Base-by-base conservation (phyloP, 2,329 filamentous ascomycete genomes). In the Paecilomyces variotii region DNA sequence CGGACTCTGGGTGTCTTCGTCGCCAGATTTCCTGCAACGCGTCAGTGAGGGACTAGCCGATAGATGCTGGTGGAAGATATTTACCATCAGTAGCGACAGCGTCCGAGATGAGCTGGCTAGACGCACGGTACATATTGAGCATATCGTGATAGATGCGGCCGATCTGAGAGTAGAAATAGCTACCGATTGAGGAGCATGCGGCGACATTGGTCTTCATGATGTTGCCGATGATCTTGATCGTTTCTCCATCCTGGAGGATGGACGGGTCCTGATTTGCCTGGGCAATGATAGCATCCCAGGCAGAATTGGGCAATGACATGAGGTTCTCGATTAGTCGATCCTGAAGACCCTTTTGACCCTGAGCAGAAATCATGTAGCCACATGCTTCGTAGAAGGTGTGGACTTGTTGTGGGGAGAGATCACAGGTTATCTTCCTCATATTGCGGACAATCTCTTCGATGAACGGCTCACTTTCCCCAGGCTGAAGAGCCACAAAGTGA, bases 201-300 rank as follows among this genome's bases (percentile, higher is more conserved):
- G 95, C 93, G 3, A 99, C 94, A 68, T 99, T 99, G 0, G 94
- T 99, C 84, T 99, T 99, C 94, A 99, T 99, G 72, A 99, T 97
- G 77, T 99, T 99, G 65, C 94, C 94, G 62, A 99, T 92, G 65
- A 99, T 87, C 80, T 99, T 99, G 79, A 99, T 97, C 0, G 92
- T 96, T 66, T 99, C 92, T 10, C 87, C 81, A 69, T 97, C 91
- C 73, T 97, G 91, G 11, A 99, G 82, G 65, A 94, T 91, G 25
- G 86, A 83, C 0, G 94, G 91, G 71, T 97, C 87, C 61, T 88
- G 82, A 57, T 90, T 94, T 26, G 94, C 94, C 70, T 89, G 85
- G 66, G 86, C 85, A 71, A 99, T 99, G 68, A 99, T 97, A 68
- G 88, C 85, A 71, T 97, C 92, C 94, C 94, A 99, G 24, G 94